Evolutionary conservation across 768 basidiomycete genomes (phyloP).

Genomic region (Lactifluus hygrophoroides): DNA sequence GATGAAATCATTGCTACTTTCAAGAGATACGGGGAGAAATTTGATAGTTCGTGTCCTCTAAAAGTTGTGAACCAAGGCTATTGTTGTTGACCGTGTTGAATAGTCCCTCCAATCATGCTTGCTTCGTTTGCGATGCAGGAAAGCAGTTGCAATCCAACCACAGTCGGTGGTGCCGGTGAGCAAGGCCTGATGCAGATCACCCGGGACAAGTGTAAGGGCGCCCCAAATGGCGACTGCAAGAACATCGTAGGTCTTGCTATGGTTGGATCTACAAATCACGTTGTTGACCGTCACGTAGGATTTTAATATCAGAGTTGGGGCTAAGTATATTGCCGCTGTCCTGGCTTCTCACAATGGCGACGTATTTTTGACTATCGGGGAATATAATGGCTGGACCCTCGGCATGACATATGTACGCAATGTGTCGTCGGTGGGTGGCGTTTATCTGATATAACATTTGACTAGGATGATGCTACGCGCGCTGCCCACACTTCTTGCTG

Average conservation of each 20-base stretch:
- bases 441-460: neutral
- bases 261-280: neutral
- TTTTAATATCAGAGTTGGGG: constrained; percentile 64
- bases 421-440: neutral
- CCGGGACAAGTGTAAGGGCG: constrained; percentile 61
- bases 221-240: constrained; percentile 37
- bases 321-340: constrained; percentile 47
- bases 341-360: constrained; percentile 43
- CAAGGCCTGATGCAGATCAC: constrained; percentile 86
- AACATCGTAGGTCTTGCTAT: constrained; percentile 28
- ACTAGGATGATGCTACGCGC: constrained; percentile 47
- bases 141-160: constrained; percentile 56
- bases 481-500: constrained; percentile 49
- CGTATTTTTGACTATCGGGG: constrained; percentile 49
- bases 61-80: neutral
- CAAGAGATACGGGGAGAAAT: constrained; percentile 44
- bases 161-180: constrained; percentile 69
- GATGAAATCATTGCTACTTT: constrained; percentile 45
- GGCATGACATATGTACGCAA: constrained; percentile 51
- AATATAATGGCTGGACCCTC: constrained; percentile 67
- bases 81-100: neutral
- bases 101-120: constrained; percentile 66
- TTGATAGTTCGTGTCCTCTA: constrained; percentile 29
- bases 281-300: constrained; percentile 32
- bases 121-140: constrained; percentile 91